These are phyloP conservation scores for Xylaria sp. DNA, from an alignment of 2,329 filamentous ascomycete species.

Conservation along the genomic window DNA sequence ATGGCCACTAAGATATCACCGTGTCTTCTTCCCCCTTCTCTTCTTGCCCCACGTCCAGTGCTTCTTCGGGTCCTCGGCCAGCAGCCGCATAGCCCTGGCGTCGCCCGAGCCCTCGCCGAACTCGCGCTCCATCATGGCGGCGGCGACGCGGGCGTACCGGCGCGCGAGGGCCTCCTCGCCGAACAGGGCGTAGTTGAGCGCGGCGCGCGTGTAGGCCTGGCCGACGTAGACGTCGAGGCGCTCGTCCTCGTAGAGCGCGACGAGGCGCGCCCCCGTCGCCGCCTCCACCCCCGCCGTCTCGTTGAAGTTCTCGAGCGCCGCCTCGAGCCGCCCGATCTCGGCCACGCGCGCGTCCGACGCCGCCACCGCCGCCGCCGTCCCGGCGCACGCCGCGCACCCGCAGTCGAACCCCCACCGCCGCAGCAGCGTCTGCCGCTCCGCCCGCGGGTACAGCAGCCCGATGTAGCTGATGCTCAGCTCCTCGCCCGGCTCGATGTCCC, in stretches of 20 bases:
- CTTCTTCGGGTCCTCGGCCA: constrained; percentile 35
- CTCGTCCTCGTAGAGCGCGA: constrained; percentile 40
- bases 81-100: constrained; percentile 35
- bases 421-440: constrained; percentile 37
- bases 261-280: constrained; percentile 50
- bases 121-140: constrained; percentile 38
- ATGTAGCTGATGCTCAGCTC: constrained; percentile 45
- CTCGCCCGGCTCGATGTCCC: constrained; percentile 40
- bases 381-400: constrained; percentile 37
- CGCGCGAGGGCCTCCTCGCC: constrained; percentile 37
- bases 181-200: constrained; percentile 44
- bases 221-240: constrained; percentile 39
- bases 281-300: constrained; percentile 55
- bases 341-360: constrained; percentile 64
- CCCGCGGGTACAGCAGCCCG: constrained; percentile 31
- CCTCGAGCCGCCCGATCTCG: constrained; percentile 70
- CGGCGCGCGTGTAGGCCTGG: constrained; percentile 41
- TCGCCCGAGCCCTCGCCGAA: constrained; percentile 35
- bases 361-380: constrained; percentile 16
- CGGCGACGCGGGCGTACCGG: constrained; percentile 38
- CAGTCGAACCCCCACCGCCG: constrained; percentile 42
- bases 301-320: constrained; percentile 63
- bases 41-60: constrained; percentile 41
- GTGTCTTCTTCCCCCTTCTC: constrained; percentile 8
- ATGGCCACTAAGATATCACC: neutral